These are phyloP conservation scores for Heterobasidion annosum DNA, from an alignment of 1,284 basidiomycete species.

Conservation along the genomic window DNA sequence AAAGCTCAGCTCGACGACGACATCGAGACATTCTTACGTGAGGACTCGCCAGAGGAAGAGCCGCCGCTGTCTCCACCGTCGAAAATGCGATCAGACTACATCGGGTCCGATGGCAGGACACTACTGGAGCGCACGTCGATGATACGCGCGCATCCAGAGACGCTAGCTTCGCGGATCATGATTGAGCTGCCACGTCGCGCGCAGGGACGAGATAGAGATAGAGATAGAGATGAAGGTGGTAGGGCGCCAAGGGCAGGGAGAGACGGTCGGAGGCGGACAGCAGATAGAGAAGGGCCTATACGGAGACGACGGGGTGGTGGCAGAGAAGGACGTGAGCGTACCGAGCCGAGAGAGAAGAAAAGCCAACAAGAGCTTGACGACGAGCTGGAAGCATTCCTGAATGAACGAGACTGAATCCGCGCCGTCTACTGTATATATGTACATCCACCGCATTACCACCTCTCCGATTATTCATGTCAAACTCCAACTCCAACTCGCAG, in stretches of 20 bases:
- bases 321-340: constrained; percentile 23
- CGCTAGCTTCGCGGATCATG: constrained; percentile 34
- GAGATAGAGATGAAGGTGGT: not conserved
- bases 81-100: constrained; percentile 59
- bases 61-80: constrained; percentile 37
- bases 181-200: constrained; percentile 32
- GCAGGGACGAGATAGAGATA: constrained; percentile 5
- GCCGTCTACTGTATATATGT: not conserved
- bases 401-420: constrained; percentile 15
- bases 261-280: constrained; percentile 2
- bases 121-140: constrained; percentile 46
- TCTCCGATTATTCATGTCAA: no score
- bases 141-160: constrained; percentile 22
- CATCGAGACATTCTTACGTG: constrained; percentile 53
- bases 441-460: not conserved
- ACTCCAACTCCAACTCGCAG: no score
- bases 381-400: constrained; percentile 67
- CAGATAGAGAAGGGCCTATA: not conserved
- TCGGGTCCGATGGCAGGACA: constrained; percentile 34
- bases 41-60: constrained; percentile 24
- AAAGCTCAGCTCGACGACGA: constrained; percentile 45
- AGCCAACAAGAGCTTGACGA: constrained; percentile 69
- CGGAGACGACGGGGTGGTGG: constrained; percentile 18
- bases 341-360: constrained; percentile 28
- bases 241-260: constrained; percentile 10